Percentiles rank a stretch among this genome's conserved stretches.
Conservation (phyloP, 768 basidiomycete species). For the Inosperma sp. region DNA sequence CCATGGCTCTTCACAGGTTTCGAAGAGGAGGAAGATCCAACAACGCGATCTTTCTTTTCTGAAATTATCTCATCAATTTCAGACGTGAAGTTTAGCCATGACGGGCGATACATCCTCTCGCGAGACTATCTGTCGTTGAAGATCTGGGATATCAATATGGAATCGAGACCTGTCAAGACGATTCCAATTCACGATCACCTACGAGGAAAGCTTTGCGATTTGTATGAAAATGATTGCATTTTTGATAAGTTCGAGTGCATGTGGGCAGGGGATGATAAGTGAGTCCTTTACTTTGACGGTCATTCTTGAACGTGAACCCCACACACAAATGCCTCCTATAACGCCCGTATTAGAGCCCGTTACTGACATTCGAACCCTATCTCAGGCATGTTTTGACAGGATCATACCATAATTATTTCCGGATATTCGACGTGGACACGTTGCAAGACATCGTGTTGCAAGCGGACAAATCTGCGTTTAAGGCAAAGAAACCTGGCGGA, state of each 20-base stretch:
- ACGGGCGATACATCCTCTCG: constrained; percentile 94
- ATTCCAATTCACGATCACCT: constrained; percentile 99
- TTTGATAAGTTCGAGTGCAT: constrained; percentile 99
- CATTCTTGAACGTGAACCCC: no score
- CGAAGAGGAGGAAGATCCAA: constrained; percentile 98
- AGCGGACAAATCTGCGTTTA: constrained; percentile 99
- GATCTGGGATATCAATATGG: constrained; percentile 99
- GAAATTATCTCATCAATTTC: constrained; percentile 99
- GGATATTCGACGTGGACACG: constrained; percentile 93
- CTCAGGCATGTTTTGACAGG: constrained; percentile 93
- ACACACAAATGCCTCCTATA: no score
- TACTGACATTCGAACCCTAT: constrained; percentile 10
- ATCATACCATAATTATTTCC: constrained; percentile 99
- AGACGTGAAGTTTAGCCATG: constrained; percentile 98
- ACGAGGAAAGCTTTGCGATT: constrained; percentile 93
- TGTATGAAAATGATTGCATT: constrained; percentile 99
- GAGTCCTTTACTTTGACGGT: constrained; percentile 34
- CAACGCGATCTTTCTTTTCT: constrained; percentile 97
- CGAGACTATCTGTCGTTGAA: constrained; percentile 97
- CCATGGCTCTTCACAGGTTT: constrained; percentile 58
- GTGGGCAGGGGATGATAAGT: constrained; percentile 95
- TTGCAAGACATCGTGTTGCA: constrained; percentile 89
- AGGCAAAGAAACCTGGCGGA: constrained; percentile 97
- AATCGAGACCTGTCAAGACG: constrained; percentile 91
- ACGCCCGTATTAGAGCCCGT: no score